These are phyloP conservation scores for Candida corydali DNA, from an alignment of 805 yeast species.

Conservation along the genomic window DNA sequence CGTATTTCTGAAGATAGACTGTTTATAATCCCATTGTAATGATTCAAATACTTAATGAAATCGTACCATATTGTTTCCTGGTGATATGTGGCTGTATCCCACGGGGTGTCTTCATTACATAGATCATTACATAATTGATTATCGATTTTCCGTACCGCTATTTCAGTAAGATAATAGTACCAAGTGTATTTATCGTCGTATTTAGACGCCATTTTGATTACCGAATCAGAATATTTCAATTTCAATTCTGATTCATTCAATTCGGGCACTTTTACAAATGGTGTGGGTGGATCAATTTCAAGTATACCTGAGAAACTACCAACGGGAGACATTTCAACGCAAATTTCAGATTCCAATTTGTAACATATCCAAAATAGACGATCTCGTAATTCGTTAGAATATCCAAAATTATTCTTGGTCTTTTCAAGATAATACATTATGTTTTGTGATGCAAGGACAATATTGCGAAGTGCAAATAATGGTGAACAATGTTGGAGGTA, in stretches of 20 bases:
- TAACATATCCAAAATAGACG: constrained; percentile 34
- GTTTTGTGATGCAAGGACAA: constrained; percentile 22
- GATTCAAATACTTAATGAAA: constrained; percentile 30
- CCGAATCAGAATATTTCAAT: constrained; percentile 18
- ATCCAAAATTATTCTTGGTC: constrained; percentile 5
- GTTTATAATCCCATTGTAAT: constrained; percentile 35
- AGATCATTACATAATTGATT: constrained; percentile 32
- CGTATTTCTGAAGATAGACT: constrained; percentile 32
- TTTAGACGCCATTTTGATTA: constrained; percentile 20
- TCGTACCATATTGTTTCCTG: constrained; percentile 20
- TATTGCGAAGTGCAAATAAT: constrained; percentile 20
- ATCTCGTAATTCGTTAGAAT: constrained; percentile 18
- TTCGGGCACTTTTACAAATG: constrained; percentile 29
- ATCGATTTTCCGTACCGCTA: constrained; percentile 37
- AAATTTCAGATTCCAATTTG: constrained; percentile 34
- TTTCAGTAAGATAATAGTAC: constrained; percentile 37
- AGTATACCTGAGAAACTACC: constrained; percentile 31
- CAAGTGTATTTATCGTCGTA: constrained; percentile 28
- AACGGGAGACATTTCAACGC: constrained; percentile 30
- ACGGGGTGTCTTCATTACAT: constrained; percentile 17
- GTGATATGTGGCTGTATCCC: constrained; percentile 24
- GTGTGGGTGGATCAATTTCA: constrained; percentile 24
- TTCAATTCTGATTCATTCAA: constrained; percentile 13
- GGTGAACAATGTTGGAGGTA: constrained; percentile 24
- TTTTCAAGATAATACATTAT: constrained; percentile 27